Percentiles rank a stretch among this genome's conserved stretches.
Conservation (phyloP, 2,329 filamentous ascomycete species). For the Metarhizium album region DNA sequence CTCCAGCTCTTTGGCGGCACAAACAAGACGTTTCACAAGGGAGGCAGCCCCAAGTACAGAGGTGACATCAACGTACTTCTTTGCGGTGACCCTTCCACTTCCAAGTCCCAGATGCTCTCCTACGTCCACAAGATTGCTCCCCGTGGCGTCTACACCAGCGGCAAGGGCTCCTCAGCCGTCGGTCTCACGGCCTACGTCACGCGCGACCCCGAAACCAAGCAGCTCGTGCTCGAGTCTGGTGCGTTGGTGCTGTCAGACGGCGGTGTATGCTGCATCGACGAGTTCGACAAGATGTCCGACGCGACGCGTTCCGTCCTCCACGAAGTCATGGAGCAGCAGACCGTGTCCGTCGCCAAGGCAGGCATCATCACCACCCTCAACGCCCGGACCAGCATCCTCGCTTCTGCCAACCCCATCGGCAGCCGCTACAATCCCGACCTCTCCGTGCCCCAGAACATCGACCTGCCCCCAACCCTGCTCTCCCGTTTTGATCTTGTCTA, state of each 20-base stretch:
- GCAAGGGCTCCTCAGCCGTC: constrained; percentile 70
- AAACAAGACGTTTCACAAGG: constrained; percentile 96
- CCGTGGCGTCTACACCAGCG: constrained; percentile 71
- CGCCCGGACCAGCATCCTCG: constrained; percentile 87
- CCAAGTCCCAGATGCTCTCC: constrained; percentile 87
- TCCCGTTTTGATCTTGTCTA: constrained; percentile 97
- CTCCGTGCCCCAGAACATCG: constrained; percentile 95
- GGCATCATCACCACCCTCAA: constrained; percentile 97
- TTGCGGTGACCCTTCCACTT: constrained; percentile 91
- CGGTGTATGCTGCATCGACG: constrained; percentile 75
- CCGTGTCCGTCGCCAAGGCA: constrained; percentile 76
- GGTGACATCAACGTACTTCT: constrained; percentile 96
- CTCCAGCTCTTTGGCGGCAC: constrained; percentile 95
- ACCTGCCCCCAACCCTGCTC: constrained; percentile 85
- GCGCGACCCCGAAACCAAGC: constrained; percentile 67
- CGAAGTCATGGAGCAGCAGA: constrained; percentile 85
- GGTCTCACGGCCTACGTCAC: constrained; percentile 75
- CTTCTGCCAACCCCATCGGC: constrained; percentile 94
- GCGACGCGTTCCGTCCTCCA: constrained; percentile 69
- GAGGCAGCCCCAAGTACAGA: constrained; percentile 87
- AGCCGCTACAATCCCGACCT: constrained; percentile 95
- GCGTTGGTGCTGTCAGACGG: constrained; percentile 71
- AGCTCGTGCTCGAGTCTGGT: constrained; percentile 71
- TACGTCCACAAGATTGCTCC: constrained; percentile 98
- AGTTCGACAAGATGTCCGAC: constrained; percentile 82